These are phyloP conservation scores for Xylariaceae sp. DNA, from an alignment of 2,329 filamentous ascomycete genomes.

Conservation along the genomic window DNA sequence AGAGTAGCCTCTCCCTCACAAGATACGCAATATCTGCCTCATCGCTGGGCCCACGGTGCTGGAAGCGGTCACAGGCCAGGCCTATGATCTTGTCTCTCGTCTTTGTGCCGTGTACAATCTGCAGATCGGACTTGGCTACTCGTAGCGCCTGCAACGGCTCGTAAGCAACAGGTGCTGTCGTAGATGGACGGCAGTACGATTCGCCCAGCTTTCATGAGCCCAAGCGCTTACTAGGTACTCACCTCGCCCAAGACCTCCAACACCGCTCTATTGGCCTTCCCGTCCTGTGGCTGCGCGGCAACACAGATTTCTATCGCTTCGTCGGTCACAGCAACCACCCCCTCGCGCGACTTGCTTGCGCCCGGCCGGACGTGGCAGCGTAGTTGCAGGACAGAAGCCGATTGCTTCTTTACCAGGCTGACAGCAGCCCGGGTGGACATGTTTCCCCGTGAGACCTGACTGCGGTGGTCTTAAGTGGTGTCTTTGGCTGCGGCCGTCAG, in stretches of 20 bases:
- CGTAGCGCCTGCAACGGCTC: constrained; percentile 39
- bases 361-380: constrained; percentile 62
- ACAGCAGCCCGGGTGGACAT: constrained; percentile 39
- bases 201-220: background rate
- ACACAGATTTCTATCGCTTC: constrained; percentile 58
- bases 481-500: too few species aligned
- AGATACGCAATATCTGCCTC: constrained; percentile 15
- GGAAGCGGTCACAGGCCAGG: constrained; percentile 19
- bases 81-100: constrained; percentile 55
- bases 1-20: constrained; percentile 16
- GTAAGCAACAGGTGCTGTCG: too few species aligned
- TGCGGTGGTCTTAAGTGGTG: too few species aligned
- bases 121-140: constrained; percentile 56
- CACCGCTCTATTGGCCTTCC: constrained; percentile 63
- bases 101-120: constrained; percentile 55
- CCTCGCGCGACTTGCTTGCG: constrained; percentile 52
- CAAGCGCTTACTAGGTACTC: constrained; percentile 7
- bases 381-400: constrained; percentile 41
- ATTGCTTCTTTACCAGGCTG: constrained; percentile 38
- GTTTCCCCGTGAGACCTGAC: too few species aligned
- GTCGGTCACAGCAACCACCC: constrained; percentile 48
- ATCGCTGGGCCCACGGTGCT: constrained; percentile 7
- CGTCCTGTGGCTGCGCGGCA: constrained; percentile 55
- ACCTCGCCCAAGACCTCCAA: constrained; percentile 55
- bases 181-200: too few species aligned